phyloP scores from a whole-genome alignment of 176 grass and related monocot species.

The Oryza coarctata region DNA sequence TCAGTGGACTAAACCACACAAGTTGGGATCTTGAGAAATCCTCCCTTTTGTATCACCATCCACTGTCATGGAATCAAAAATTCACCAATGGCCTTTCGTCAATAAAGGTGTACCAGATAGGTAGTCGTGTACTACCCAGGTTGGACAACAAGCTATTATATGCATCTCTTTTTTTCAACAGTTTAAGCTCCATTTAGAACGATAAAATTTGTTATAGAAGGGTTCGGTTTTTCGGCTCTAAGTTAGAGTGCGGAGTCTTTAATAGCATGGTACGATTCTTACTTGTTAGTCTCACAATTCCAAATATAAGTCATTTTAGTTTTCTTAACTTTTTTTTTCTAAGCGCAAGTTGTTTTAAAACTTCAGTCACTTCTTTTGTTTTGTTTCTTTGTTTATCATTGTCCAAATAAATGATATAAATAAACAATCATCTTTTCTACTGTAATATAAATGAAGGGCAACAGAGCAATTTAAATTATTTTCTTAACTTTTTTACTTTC shows the following conservation, averaged over 20 bases:
- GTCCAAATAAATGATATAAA: not conserved
- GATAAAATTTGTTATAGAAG: too few relatives aligned
- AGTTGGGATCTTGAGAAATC: constrained; percentile 38
- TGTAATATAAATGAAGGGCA: too few relatives aligned
- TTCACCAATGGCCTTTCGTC: constrained; percentile 27
- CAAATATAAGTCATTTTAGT: too few relatives aligned
- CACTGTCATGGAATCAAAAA: constrained; percentile 29
- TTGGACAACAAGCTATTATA: not conserved
- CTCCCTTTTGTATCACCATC: constrained; percentile 25
- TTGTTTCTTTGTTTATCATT: not conserved
- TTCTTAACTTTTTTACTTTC: not conserved
- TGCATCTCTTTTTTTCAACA: accelerated
- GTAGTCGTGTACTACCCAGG: not conserved
- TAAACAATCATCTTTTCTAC: not conserved
- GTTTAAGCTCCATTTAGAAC: too few relatives aligned
- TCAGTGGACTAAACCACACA: constrained; percentile 18
- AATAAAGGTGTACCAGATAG: constrained; percentile 1
- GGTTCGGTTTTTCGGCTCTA: too few relatives aligned
- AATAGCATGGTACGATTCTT: not conserved
- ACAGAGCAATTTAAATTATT: not conserved
- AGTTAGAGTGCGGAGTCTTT: not conserved
- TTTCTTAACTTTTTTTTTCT: too few relatives aligned
- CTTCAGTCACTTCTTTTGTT: too few relatives aligned
- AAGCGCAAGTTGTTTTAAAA: too few relatives aligned
- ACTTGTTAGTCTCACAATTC: too few relatives aligned